Percentiles rank a stretch among this genome's conserved stretches.
phyloP scores from a whole-genome alignment of 192 early-diverging fungal genomes.

The Backusella liffmaniae region DNA sequence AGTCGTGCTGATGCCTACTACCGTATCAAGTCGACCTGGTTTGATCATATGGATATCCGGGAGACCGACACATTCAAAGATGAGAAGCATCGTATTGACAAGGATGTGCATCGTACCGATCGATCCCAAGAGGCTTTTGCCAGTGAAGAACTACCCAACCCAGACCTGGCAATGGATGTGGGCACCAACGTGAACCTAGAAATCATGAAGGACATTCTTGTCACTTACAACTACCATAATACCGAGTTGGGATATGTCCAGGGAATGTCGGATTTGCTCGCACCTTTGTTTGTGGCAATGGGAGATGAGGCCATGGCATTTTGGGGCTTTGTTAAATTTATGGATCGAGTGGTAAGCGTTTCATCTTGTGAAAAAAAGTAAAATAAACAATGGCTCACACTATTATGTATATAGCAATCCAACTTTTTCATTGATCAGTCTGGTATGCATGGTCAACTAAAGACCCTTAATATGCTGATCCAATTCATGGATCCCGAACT shows the following conservation, averaged over 20 bases:
- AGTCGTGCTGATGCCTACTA: constrained; percentile 61
- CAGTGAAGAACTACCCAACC: constrained; percentile 56
- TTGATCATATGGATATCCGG: constrained; percentile 57
- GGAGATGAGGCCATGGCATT: constrained; percentile 90
- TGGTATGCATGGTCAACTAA: constrained; percentile 89
- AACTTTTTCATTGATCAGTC: constrained; percentile 93
- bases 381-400: too few species aligned
- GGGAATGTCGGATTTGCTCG: constrained; percentile 94
- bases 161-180: constrained; percentile 40
- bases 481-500: constrained; percentile 87
- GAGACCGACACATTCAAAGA: constrained; percentile 57
- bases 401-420: constrained; percentile 45
- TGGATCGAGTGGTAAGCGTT: constrained; percentile 74
- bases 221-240: constrained; percentile 90
- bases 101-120: constrained; percentile 96
- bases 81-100: constrained; percentile 73
- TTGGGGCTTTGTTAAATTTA: constrained; percentile 88
- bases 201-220: constrained; percentile 86
- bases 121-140: constrained; percentile 79
- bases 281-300: constrained; percentile 90
- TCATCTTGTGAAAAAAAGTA: too few species aligned
- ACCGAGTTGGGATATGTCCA: constrained; percentile 87
- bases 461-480: constrained; percentile 73
- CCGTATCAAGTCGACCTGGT: constrained; percentile 68
- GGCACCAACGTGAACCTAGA: constrained; percentile 78